Evolutionary conservation across 805 yeast species (phyloP), one percentile per base, ranked within the genome.

Genomic region (Maudiozyma serrabonitensis): DNA sequence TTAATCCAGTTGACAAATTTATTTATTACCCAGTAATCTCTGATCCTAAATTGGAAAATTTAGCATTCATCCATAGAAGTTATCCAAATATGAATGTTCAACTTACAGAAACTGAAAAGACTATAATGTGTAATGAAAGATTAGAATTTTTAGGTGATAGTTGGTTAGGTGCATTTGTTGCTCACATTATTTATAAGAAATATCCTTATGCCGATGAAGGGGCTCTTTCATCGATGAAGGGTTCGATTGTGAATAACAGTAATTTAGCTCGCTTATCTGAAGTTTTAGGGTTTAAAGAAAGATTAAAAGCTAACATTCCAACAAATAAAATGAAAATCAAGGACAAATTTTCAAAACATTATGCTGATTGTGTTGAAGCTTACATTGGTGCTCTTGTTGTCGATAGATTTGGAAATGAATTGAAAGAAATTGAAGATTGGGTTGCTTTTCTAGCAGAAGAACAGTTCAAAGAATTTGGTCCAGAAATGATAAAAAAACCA

Each of bases 301-400:
- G 70, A 47, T 68, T 86, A 52, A 69, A 73, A 48, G 70, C 72
- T 51, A 73, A 74, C 54, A 70, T 74, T 31, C 77, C 77, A 47
- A 77, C 70, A 32, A 58, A 71, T 13, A 68, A 72, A 40, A 60
- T 67, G 38, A 66, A 69, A 35, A 81, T 84, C 5, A 77, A 74
- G 50, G 76, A 75, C 54, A 88, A 86, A 61, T 70, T 83, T 6
- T 45, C 51, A 4, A 59, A 57, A 43, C 48, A 57, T 26, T 75
- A 75, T 60, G 95, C 96, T 0, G 97, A 90, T 69, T 78, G 84
- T 2, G 84, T 89, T 59, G 97, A 90, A 66, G 95, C 96, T 0
- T 89, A 89, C 57, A 74, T 90, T 44, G 96, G 95, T 1, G 97
- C 91, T 0, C 66, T 89, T 31, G 59, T 59, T 3, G 66, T 77